Evolutionary conservation across 306 rosid species (phyloP), one percentile per base, ranked within the genome.

Genomic region (Ormosia semicastrata): DNA sequence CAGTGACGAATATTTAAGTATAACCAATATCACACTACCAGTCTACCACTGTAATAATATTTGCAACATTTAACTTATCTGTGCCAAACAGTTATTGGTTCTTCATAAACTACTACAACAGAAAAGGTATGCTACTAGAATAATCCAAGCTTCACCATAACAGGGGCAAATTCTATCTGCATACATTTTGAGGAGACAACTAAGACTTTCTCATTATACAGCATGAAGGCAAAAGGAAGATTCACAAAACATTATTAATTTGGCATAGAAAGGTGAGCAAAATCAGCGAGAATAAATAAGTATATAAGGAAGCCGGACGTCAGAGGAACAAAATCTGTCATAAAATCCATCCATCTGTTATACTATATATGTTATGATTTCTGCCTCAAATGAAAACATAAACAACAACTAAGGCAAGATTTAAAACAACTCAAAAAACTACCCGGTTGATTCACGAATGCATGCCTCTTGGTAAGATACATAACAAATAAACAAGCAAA

Each of bases 211-310:
- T 65, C 74, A 77, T 60, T 24, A 67, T 39, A 32, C 43, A 71
- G 57, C 24, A 73, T 15, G 54, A 49, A 67, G 15, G 36, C 65
- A 50, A 36, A 66, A 11, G 73, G 71, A 85, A 80, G 59, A 60
- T 18, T 49, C 53, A 69, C 52, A 60, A 41, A 71, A 70, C 50
- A 24, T 2, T 52, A 54, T 54, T 33, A 43, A 12, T 75, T 66
- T 47, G 49, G 66, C 50, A 75, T 4, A 10, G 40, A 47, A 49
- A 62, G 32, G 30, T 6, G 52, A 29, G 29, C 32, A 71, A 75
- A 43, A 66, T 18, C 46, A 58, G 56, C 15, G 30, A 76, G 56
- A 17, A 0, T 24, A 24, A 56, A 66, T 66, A 40, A 54, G 0
- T n/a, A 33, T 43, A 12, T 41, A 43, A 56, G 6, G 18, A 54